Percentiles rank a stretch among this genome's conserved stretches.
Conservation (phyloP, 2,329 filamentous ascomycete species). For the Fusarium paranaense region DNA sequence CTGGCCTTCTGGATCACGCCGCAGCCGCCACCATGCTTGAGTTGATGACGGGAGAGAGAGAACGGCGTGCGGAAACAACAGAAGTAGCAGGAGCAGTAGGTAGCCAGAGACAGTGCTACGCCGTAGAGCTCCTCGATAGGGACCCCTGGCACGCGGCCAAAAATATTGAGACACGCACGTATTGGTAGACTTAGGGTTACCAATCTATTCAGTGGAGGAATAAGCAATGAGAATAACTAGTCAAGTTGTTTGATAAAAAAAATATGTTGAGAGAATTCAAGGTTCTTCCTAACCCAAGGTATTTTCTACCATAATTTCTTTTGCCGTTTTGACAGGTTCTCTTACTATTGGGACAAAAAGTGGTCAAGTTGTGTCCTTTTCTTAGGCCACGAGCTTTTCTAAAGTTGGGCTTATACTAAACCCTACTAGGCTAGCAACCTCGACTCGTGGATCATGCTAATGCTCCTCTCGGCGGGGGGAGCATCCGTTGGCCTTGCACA, state of each 20-base stretch:
- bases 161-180: not conserved
- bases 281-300: not conserved
- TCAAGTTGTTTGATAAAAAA: not conserved
- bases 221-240: not conserved
- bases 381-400: not conserved
- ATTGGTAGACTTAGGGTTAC: not conserved
- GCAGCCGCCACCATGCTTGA: constrained; percentile 9
- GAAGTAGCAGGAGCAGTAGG: constrained; percentile 1
- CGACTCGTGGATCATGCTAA: not conserved
- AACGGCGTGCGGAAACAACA: constrained; percentile 14
- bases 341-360: not conserved
- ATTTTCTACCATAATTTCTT: not conserved
- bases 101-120: not conserved
- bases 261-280: not conserved
- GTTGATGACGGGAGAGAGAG: not conserved
- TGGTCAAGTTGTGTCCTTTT: not conserved
- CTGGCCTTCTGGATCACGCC: constrained; percentile 10
- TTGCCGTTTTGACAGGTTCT: not conserved
- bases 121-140: not conserved
- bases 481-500: not conserved
- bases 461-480: not conserved
- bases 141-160: not conserved
- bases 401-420: not conserved
- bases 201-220: not conserved
- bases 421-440: not conserved